These are phyloP conservation scores for Yamadazyma philogaea DNA, from an alignment of 805 yeast species.

Conservation along the genomic window DNA sequence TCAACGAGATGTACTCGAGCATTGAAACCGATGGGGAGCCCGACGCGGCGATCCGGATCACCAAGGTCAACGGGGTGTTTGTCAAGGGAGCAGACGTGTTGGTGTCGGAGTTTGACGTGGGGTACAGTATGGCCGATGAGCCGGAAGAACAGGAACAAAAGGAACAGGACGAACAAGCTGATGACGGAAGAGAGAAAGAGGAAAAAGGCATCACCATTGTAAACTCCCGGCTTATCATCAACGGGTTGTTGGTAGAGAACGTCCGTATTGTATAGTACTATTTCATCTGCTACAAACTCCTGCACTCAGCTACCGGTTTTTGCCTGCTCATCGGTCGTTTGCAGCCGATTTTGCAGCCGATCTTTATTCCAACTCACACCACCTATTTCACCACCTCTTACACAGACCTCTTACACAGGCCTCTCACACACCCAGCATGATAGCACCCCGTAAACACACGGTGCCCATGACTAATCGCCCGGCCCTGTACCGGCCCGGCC, in stretches of 20 bases:
- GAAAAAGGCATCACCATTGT: constrained; percentile 1
- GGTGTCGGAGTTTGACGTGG: constrained; percentile 6
- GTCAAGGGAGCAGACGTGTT: constrained; percentile 16
- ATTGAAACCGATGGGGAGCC: background rate
- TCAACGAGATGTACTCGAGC: background rate
- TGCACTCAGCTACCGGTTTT: too few relatives aligned
- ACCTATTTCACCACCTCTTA: too few relatives aligned
- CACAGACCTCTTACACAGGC: too few relatives aligned
- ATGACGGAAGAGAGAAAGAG: background rate
- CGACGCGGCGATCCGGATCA: constrained; percentile 23
- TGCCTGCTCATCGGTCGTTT: too few relatives aligned
- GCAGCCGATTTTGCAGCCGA: too few relatives aligned
- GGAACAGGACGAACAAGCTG: background rate
- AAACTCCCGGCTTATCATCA: constrained; percentile 8
- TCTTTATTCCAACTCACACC: too few relatives aligned
- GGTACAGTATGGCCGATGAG: background rate
- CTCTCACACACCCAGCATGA: too few relatives aligned
- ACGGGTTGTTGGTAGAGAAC: constrained; percentile 15
- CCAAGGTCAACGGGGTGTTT: constrained; percentile 31
- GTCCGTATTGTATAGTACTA: constrained; percentile 2
- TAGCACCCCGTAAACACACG: too few relatives aligned
- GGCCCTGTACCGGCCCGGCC: background rate
- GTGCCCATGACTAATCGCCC: too few relatives aligned
- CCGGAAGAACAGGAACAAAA: background rate
- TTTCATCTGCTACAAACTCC: too few relatives aligned